Evolutionary conservation across 305 asterid species (phyloP), one percentile per base, ranked within the genome.

Genomic region (Petunia hybrid): DNA sequence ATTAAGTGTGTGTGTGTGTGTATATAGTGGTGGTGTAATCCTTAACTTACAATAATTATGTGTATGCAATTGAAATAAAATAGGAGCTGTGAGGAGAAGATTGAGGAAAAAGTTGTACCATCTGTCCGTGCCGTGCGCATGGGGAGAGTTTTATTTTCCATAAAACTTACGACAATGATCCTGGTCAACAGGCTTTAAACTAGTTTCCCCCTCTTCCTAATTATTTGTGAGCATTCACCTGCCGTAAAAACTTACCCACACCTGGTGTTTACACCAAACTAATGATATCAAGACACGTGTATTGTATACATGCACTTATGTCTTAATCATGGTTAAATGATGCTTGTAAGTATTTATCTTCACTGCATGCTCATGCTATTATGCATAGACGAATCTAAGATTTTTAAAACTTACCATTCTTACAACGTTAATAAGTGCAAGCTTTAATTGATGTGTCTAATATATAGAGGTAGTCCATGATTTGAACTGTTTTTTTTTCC

Each of bases 171-270:
- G 87, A 85, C 89, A 87, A 80, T 66, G 76, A 80, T 88, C 91
- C 91, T 85, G 91, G 91, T 89, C 91, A 87, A 89, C 41, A 45
- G 90, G 87, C 82, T 80, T 77, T 13, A 77, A 74, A 66, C 59
- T 85, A 41, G 82, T 80, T 22, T 46, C 45, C 13, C 40, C 68
- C 42, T 77, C 80, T 46, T 70, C 31, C 45, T 35, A 48, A 48
- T 31, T 48, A 48, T 31, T 71, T 35, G 2, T 9, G 61, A 69
- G 9, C 41, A 22, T 16, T 36, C 39, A 4, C 2, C 40, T 43
- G 31, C 9, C 8, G 22, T 22, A 22, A 22, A 22, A 22, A 22
- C 22, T 22, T 22, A 22, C 22, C 22, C 22, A 22, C 22, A 22
- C 22, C 22, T 22, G 22, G 22, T 22, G 22, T 22, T 22, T 22